Percentiles rank a stretch among this genome's conserved stretches.
Conservation (phyloP, 208 protist genomes). For the Crithidia expoeki region DNA sequence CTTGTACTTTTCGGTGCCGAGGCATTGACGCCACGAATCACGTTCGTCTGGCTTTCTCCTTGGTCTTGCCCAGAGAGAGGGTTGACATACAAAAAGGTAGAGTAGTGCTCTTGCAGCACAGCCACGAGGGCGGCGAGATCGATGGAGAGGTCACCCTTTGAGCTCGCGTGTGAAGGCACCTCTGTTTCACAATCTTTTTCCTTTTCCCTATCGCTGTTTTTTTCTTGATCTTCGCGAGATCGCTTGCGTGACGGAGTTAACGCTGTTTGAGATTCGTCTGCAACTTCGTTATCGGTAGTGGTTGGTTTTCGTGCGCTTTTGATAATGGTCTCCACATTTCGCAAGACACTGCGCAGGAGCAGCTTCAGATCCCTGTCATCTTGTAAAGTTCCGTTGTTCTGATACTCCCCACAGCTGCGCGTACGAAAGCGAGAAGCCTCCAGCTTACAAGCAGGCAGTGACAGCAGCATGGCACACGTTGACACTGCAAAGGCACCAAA, state of each 20-base stretch:
- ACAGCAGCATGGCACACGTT: not conserved
- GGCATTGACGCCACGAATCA: too few species aligned
- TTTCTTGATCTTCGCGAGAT: not conserved
- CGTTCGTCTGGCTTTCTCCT: not conserved
- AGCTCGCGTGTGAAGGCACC: not conserved
- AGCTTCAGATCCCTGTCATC: constrained; percentile 11
- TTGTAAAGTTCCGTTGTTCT: not conserved
- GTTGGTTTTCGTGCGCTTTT: not conserved
- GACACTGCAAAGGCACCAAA: not conserved
- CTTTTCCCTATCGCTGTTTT: not conserved
- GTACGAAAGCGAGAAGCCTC: not conserved
- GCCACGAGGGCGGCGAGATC: constrained; percentile 41
- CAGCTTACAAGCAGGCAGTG: not conserved
- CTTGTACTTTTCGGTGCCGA: not conserved
- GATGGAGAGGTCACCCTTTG: not conserved
- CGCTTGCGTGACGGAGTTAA: not conserved
- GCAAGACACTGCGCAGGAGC: constrained; percentile 16
- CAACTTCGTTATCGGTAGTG: not conserved
- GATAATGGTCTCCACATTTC: constrained; percentile 5
- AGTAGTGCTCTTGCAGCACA: constrained; percentile 39
- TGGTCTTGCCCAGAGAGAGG: constrained; percentile 6
- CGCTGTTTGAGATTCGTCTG: not conserved
- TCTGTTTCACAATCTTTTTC: not conserved
- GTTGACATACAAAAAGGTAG: constrained; percentile 33
- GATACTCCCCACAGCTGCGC: not conserved